Percentiles rank a stretch among this genome's conserved stretches.
These are phyloP conservation scores for Pontederia crassipes DNA, from an alignment of 176 grass and related monocot genomes.

Conservation along the genomic window DNA sequence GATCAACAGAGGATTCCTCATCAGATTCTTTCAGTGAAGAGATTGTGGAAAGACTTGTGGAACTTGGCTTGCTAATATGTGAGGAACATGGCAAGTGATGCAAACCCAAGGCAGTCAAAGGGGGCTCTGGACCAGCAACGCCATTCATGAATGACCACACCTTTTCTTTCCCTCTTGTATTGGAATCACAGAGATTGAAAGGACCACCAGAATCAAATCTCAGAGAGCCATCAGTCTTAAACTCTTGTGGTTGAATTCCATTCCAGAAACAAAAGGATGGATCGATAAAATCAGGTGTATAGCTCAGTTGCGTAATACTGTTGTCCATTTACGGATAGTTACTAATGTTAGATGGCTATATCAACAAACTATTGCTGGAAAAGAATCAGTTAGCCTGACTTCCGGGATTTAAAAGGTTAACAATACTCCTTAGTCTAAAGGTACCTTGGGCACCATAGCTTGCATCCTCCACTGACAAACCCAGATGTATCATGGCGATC, in stretches of 20 bases:
- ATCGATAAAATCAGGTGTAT: conserved; percentile 22
- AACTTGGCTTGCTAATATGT: conserved; percentile 20
- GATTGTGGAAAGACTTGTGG: conserved; percentile 38
- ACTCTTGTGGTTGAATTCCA: conserved; percentile 9
- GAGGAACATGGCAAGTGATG: conserved; percentile 40
- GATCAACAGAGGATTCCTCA: conserved; percentile 50
- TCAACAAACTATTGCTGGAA: conserved; percentile 39
- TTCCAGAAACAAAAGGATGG: neutral
- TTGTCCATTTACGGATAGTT: conserved; percentile 49
- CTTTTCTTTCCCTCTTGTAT: conserved; percentile 24
- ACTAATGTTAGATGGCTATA: conserved; percentile 6
- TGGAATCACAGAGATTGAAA: conserved; percentile 27
- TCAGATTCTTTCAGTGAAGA: conserved; percentile 50
- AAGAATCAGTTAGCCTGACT: conserved; percentile 23
- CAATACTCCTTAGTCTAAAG: conserved; percentile 14
- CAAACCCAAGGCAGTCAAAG: conserved; percentile 47
- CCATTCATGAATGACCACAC: conserved; percentile 33
- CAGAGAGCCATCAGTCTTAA: conserved; percentile 19
- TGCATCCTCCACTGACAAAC: conserved; percentile 42
- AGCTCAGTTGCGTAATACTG: conserved; percentile 25
- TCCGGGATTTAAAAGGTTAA: conserved; percentile 1
- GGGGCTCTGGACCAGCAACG: conserved; percentile 20
- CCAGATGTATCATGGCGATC: conserved; percentile 44
- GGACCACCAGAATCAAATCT: conserved; percentile 21
- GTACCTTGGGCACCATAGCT: conserved; percentile 2